Percentiles rank a stretch among this genome's conserved stretches.
Evolutionary conservation across 192 early-diverging fungal genomes (phyloP).

Genomic region (Coemansia sp.): DNA sequence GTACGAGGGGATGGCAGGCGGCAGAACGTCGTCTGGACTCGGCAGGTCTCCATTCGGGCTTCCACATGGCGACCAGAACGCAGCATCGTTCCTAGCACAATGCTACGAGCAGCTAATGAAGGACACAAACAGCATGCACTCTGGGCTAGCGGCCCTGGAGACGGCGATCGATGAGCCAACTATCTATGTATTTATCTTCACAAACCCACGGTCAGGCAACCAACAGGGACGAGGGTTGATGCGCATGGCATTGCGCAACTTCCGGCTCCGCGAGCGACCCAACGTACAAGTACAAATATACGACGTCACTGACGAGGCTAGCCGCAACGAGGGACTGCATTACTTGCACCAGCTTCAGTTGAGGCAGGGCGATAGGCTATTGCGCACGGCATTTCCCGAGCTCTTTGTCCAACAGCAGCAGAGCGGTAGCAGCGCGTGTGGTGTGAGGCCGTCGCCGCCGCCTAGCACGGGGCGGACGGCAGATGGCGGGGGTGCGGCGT

Average conservation of each 20-base stretch:
- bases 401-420: conserved; percentile 24
- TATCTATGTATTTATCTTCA: conserved; percentile 74
- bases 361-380: conserved; percentile 52
- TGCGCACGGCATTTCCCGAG: conserved; percentile 54
- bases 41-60: conserved; percentile 49
- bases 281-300: conserved; percentile 76
- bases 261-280: conserved; percentile 66
- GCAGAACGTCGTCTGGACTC: background rate
- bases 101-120: conserved; percentile 55
- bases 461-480: conserved; percentile 4
- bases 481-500: conserved; percentile 13
- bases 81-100: conserved; percentile 41
- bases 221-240: conserved; percentile 67
- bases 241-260: conserved; percentile 66
- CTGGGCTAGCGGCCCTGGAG: conserved; percentile 21
- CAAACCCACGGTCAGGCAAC: conserved; percentile 75
- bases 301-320: conserved; percentile 66
- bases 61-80: conserved; percentile 25
- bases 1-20: conserved; percentile 11
- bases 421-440: background rate
- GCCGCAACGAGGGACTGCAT: conserved; percentile 61
- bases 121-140: conserved; percentile 27
- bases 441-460: background rate
- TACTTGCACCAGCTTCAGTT: conserved; percentile 62
- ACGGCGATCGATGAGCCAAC: conserved; percentile 53